phyloP scores from a whole-genome alignment of 805 yeast genomes.

The Kuraishia capsulata region DNA sequence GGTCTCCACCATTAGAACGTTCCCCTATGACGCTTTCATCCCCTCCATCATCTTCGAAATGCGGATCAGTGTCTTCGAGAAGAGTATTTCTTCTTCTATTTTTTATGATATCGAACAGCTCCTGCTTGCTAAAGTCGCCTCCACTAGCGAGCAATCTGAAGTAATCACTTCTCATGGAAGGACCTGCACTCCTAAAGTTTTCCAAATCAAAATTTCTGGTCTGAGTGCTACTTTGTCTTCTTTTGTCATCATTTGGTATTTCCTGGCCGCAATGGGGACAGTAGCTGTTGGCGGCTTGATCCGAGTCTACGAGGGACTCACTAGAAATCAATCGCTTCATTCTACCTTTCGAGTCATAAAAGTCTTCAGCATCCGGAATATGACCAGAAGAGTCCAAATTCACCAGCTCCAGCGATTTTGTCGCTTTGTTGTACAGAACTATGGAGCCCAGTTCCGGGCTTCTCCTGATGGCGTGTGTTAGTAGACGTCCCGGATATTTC shows the following conservation, averaged over 20 bases:
- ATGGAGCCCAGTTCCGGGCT: background rate
- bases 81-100: no score
- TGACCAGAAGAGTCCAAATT: background rate
- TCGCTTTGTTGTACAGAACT: background rate
- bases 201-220: no score
- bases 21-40: background rate
- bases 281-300: no score
- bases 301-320: no score
- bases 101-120: no score
- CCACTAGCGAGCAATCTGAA: constrained; percentile 2
- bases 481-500: background rate
- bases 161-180: constrained; percentile 1
- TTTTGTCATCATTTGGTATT: background rate
- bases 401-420: constrained; percentile 1
- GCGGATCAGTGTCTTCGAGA: background rate
- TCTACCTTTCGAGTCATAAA: background rate
- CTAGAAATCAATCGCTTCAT: background rate
- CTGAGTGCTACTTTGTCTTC: background rate
- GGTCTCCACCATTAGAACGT: background rate
- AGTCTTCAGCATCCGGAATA: background rate
- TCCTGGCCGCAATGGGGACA: constrained; percentile 1
- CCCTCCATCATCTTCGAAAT: background rate
- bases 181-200: no score
- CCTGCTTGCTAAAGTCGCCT: background rate
- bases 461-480: background rate